Percentiles rank a stretch among this genome's conserved stretches.
Conservation (phyloP, 2,329 filamentous ascomycete genomes). For the Nannizzia gypsea region DNA sequence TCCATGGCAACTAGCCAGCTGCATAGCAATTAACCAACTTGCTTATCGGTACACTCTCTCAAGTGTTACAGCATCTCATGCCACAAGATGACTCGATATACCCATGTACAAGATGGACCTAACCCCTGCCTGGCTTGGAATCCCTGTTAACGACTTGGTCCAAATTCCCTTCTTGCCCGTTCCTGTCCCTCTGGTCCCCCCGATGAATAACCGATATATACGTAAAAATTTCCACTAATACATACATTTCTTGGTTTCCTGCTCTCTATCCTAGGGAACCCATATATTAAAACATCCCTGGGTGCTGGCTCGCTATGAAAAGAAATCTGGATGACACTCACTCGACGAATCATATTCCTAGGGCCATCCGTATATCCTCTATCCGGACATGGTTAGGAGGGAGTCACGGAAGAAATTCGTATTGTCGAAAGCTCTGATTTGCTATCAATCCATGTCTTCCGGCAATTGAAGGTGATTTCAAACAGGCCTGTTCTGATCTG, state of each 20-base stretch:
- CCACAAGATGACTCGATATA: neutral
- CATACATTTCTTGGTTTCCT: neutral
- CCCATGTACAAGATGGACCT: neutral
- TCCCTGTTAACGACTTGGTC: neutral
- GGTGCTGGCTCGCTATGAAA: neutral
- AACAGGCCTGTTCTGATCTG: neutral
- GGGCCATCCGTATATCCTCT: neutral
- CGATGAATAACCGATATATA: neutral
- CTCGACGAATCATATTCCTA: neutral
- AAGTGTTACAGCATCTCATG: neutral
- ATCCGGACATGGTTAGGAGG: neutral
- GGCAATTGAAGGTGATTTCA: conserved; percentile 5
- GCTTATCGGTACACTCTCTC: neutral
- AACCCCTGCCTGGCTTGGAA: neutral
- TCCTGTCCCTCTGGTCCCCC: no score
- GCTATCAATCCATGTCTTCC: neutral
- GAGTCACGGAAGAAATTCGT: neutral
- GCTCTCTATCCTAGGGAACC: neutral
- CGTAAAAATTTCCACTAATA: neutral
- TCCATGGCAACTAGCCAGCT: no score
- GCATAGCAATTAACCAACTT: no score
- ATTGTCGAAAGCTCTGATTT: neutral
- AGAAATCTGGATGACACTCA: neutral
- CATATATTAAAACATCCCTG: neutral
- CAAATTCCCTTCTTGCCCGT: neutral